Evolutionary conservation across 2,329 filamentous ascomycete species (phyloP), one percentile per base, ranked within the genome.

Genomic region (Scedosporium boydii): DNA sequence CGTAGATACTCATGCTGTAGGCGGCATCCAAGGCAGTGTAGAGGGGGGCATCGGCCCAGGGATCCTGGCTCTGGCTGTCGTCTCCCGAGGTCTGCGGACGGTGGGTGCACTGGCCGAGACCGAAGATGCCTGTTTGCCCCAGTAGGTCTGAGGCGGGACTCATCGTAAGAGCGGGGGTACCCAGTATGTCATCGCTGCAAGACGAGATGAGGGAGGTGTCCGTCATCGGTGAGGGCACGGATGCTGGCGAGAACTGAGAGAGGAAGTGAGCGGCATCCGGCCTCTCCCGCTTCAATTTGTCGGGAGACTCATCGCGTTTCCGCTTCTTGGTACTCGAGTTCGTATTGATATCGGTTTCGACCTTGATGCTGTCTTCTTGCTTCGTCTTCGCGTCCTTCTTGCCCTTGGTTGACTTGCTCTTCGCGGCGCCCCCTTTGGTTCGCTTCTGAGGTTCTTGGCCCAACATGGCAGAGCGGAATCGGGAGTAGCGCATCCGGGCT

Each of bases 401-500:
- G 38, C 68, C 64, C 70, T 85, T 85, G 38, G 76, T 72, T 34
- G 82, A 75, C 51, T 75, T 74, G 38, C 72, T 70, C 67, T 79
- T 82, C 62, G 56, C 42, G 5, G 59, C 44, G 14, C 74, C 73
- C 42, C 67, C 68, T 55, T 76, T 75, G 67, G 76, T 77, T 27
- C 80, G 76, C 68, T 76, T 79, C 64, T 78, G 76, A 9, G 81
- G 77, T 67, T 81, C 77, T 51, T 77, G 71, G 27, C 79, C 79
- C 7, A 78, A 69, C 68, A 85, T 77, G 10, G 77, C 72, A 9
- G 74, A 69, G 29, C 75, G 73, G 68, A 84, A 84, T 42, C 83
- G 78, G 14, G 81, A 80, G 70, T 80, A 86, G 62, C 83, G 77
- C 83, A 86, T 86, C 58, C 83, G 79, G 38, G 83, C 83, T 34